Conservation (phyloP, 371 early-diverging fungal species). For the Mucor sp. region DNA sequence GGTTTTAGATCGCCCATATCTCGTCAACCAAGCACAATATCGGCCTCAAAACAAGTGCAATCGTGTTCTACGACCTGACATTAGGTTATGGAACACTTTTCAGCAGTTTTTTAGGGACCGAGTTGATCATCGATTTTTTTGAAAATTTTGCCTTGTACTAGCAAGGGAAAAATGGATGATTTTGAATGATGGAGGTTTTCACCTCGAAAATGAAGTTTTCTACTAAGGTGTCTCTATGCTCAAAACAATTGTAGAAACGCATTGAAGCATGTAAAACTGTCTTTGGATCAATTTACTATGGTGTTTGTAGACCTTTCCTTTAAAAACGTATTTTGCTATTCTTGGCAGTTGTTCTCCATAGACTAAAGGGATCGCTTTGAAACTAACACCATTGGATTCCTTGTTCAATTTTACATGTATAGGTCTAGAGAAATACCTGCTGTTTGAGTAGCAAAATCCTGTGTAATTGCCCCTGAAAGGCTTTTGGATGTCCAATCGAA, state of each 20-base stretch:
- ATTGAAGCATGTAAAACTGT: not conserved
- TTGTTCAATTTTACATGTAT: not conserved
- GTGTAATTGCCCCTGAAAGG: not conserved
- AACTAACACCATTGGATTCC: not conserved
- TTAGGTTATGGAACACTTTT: not conserved
- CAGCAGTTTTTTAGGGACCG: not conserved
- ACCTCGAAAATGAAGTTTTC: not conserved
- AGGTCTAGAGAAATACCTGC: not conserved
- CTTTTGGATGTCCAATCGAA: not conserved
- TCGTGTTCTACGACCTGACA: not conserved
- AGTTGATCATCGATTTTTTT: not conserved
- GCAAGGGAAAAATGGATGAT: not conserved
- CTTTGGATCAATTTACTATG: not conserved
- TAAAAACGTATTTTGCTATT: not conserved
- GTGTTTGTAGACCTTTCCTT: not conserved
- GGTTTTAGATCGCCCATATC: not conserved
- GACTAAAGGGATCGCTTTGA: not conserved
- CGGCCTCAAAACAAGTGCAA: not conserved
- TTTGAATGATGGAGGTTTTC: not conserved
- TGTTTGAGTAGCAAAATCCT: not conserved
- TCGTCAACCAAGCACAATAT: not conserved
- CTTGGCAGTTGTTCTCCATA: not conserved
- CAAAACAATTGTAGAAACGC: not conserved
- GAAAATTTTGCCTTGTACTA: not conserved
- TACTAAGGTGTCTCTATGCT: not conserved